Evolutionary conservation across 2,329 filamentous ascomycete genomes (phyloP), one percentile per base, ranked within the genome.

Genomic region (Aspergillus costaricaensis): DNA sequence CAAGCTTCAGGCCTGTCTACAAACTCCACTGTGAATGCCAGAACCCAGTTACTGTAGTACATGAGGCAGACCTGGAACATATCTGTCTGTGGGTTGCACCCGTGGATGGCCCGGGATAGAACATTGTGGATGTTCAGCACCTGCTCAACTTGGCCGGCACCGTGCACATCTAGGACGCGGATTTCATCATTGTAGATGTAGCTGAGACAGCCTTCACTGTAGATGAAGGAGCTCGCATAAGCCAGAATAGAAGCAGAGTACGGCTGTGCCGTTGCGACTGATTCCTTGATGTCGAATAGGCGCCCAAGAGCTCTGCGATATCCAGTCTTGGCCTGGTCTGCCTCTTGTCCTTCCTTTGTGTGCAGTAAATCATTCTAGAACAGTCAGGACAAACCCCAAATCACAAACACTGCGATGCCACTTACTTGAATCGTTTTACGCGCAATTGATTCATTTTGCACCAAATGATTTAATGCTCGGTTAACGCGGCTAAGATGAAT

Each of bases 181-280:
- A 92, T 79, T 39, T 74, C 77, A 50, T 77, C 74, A 54, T 81
- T 79, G 43, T 80, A 70, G 10, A 85, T 81, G 69, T 91, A 89
- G 66, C 88, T 91, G 15, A 92, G 76, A 10, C 85, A 80, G 5
- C 89, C 88, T 59, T 86, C 81, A 17, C 80, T 78, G 70, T 89
- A 91, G 2, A 87, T 72, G 72, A 88, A 91, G 3, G 81, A 79
- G 23, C 86, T 82, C 3, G 83, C 87, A 55, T 85, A 78, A 3
- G 83, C 88, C 32, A 91, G 70, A 0, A 87, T 77, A 2, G 82
- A 83, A 15, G 84, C 83, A 0, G 85, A 81, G 69, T 86, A 91
- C 0, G 90, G 90, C 32, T 80, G 75, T 5, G 86, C 87, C 21
- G 80, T 81, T 3, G 86, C 81, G 51, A 90, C 78, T 21, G 89